Evolutionary conservation across 805 yeast genomes (phyloP).

Genomic region (Hanseniaspora pseudoguilliermondii): DNA sequence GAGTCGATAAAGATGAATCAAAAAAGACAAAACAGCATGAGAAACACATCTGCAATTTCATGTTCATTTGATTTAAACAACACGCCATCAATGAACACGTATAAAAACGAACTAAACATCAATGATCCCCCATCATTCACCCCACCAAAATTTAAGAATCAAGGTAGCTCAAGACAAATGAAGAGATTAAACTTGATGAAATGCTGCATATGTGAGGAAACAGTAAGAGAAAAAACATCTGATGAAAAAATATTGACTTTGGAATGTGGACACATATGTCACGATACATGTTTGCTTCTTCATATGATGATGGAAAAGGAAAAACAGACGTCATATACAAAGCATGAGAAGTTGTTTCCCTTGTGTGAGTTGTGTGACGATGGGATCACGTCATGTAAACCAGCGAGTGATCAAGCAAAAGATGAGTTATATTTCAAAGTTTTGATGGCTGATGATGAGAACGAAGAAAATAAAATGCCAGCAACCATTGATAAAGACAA

Average conservation of each 20-base stretch:
- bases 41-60: background rate
- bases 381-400: slow-evolving; percentile 20
- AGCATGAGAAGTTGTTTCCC: background rate
- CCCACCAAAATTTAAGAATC: background rate
- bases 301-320: slow-evolving; percentile 23
- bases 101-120: background rate
- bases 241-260: slow-evolving; percentile 38
- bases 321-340: background rate
- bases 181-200: slow-evolving; percentile 22
- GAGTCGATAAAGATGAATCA: background rate
- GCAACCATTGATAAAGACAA: background rate
- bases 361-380: background rate
- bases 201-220: slow-evolving; percentile 39
- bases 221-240: slow-evolving; percentile 33
- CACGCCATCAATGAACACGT: background rate
- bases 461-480: background rate
- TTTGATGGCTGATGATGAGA: slow-evolving; percentile 13
- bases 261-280: slow-evolving; percentile 43
- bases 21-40: background rate
- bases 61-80: background rate
- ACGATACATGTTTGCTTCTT: slow-evolving; percentile 44
- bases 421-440: slow-evolving; percentile 23
- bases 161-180: slow-evolving; percentile 11
- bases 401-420: slow-evolving; percentile 21
- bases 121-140: slow-evolving; percentile 2